Evolutionary conservation across 257 asterid species (phyloP).

Genomic region (Thymus quinquecostatus): DNA sequence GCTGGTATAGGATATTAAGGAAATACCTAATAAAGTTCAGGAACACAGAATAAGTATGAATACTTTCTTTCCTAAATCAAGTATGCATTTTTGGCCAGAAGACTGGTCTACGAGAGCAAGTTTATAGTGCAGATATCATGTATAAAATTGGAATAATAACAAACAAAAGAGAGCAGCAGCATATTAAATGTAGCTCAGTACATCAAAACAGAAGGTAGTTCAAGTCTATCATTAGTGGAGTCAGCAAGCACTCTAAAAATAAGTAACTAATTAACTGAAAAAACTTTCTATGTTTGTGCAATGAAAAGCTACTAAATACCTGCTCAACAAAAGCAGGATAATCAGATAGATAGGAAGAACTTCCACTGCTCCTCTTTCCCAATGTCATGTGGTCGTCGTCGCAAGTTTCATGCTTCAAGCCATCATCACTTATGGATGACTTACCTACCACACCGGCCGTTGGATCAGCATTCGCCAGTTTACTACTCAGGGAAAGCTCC

Average conservation of each 20-base stretch:
- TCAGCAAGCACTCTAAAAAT: constrained; percentile 10
- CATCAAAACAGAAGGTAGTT: constrained; percentile 25
- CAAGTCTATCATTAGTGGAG: constrained; percentile 4
- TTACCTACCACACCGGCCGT: constrained; percentile 36
- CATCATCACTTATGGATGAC: constrained; percentile 38
- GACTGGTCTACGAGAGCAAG: constrained; percentile 13
- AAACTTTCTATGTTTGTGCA: background rate
- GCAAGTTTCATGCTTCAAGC: constrained; percentile 38
- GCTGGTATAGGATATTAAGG: background rate
- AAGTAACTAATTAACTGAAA: constrained; percentile 3
- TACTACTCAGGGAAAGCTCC: constrained; percentile 47
- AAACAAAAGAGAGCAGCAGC: background rate
- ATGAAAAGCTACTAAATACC: constrained; percentile 44
- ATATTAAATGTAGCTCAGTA: constrained; percentile 20
- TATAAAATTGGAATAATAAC: background rate
- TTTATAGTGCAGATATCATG: background rate
- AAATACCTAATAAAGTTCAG: background rate
- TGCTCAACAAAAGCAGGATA: constrained; percentile 47
- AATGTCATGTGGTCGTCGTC: constrained; percentile 36
- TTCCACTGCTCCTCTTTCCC: constrained; percentile 37
- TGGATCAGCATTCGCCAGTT: constrained; percentile 30
- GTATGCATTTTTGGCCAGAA: background rate
- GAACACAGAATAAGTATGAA: background rate
- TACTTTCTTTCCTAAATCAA: background rate
- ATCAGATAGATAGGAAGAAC: constrained; percentile 42